Evolutionary conservation across 1,139 yeast genomes (phyloP).

Genomic region (Protomyces macrosporus): DNA sequence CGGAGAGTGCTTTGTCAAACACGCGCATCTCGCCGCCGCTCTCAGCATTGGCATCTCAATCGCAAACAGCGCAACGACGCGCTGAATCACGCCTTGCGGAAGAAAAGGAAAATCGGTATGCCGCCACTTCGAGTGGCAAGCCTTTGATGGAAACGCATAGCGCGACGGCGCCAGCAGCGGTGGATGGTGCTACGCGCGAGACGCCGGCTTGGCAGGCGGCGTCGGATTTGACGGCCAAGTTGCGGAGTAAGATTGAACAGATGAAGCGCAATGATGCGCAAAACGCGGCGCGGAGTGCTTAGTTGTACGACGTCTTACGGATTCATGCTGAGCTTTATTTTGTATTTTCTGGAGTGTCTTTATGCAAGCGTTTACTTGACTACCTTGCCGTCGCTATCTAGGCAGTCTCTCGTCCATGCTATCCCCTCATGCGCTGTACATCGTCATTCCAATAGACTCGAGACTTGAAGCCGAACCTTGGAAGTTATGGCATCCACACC

Average conservation of each 20-base stretch:
- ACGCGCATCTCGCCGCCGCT: slow-evolving; percentile 1
- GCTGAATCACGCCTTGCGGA: slow-evolving; percentile 11
- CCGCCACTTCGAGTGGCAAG: slow-evolving; percentile 1
- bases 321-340: too few relatives aligned
- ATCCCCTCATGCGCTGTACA: too few relatives aligned
- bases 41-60: background rate
- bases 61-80: background rate
- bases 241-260: slow-evolving; percentile 80
- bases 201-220: slow-evolving; percentile 67
- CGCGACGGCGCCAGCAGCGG: background rate
- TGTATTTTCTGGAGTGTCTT: too few relatives aligned
- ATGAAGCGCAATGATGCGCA: slow-evolving; percentile 50
- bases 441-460: too few relatives aligned
- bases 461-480: too few relatives aligned
- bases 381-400: too few relatives aligned
- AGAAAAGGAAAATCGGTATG: slow-evolving; percentile 29
- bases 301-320: too few relatives aligned
- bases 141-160: background rate
- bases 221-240: slow-evolving; percentile 78
- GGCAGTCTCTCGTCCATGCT: too few relatives aligned
- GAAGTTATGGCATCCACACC: slow-evolving; percentile 51
- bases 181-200: slow-evolving; percentile 1
- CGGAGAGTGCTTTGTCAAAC: background rate
- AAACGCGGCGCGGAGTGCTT: too few relatives aligned
- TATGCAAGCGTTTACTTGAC: too few relatives aligned